Evolutionary conservation across 768 basidiomycete genomes (phyloP), one percentile per base, ranked within the genome.

Genomic region (Leccinum incarnatum): DNA sequence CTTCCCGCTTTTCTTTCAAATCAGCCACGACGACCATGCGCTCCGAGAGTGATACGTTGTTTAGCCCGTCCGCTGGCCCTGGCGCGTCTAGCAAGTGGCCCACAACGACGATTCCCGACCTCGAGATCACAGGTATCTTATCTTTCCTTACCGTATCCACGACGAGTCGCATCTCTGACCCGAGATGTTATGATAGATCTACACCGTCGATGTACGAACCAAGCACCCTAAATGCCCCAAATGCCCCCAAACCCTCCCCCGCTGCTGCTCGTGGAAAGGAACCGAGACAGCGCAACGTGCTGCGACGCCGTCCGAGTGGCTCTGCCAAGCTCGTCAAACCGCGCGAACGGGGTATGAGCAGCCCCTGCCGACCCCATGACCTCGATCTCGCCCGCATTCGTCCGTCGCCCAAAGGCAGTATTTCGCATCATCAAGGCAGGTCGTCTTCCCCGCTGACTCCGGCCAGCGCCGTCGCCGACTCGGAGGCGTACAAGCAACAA

Each of bases 401-500:
- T 30, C 50, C 34, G 9, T 29, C 47, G 3, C 49, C 51, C 14
- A 57, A 54, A 12, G 54, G 55, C 1, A 14, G 30, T 40, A 45
- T 8, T 11, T 56, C 55, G 3, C 54, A 45, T 45, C 42, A 32
- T 12, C 42, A 14, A 6, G 47, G 6, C 25, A 21, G 29, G 6
- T 2, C 27, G 4, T 14, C 58, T 55, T 54, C 57, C 34, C 27
- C 66, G 7, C 70, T 81, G 23, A 82, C 82, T 1, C 80, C 82
- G 2, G 79, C 81, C 0, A 73, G 76, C 1, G 77, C 76, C 1
- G 76, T 83, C 36, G 79, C 72, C 3, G 75, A 58, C 36, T 25
- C 2, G 49, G 51, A 75, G 36, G 79, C 80, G 10, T 83, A 83
- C 65, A 81, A 79, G 42, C 42, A 45, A 65, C 75, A 76, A 49